These are phyloP conservation scores for Blastobotrys petasosporus DNA, from an alignment of 1,139 yeast genomes.

Conservation along the genomic window DNA sequence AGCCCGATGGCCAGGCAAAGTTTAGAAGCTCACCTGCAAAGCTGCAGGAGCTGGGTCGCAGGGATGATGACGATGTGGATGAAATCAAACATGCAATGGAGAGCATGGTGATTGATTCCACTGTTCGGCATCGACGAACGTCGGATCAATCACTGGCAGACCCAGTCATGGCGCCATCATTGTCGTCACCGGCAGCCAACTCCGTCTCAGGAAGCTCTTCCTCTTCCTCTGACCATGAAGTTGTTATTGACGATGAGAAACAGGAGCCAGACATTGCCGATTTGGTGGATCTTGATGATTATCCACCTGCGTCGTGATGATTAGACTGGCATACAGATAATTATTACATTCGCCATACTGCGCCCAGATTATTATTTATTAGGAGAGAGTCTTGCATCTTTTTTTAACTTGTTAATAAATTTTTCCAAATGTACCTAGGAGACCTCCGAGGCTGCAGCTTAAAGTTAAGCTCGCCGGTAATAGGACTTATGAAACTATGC, in stretches of 20 bases:
- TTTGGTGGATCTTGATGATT: background rate
- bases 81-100: slow-evolving; percentile 30
- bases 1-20: slow-evolving; percentile 23
- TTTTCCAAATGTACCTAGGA: too few relatives aligned
- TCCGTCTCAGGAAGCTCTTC: background rate
- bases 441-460: too few relatives aligned
- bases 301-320: background rate
- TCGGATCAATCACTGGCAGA: background rate
- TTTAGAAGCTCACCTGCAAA: slow-evolving; percentile 18
- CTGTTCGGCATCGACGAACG: background rate
- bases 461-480: too few relatives aligned
- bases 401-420: too few relatives aligned
- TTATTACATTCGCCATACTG: too few relatives aligned
- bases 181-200: background rate
- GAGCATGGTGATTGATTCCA: slow-evolving; percentile 20
- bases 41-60: slow-evolving; percentile 14
- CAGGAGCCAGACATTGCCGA: background rate
- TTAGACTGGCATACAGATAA: background rate
- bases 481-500: too few relatives aligned
- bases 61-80: slow-evolving; percentile 19
- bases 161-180: background rate
- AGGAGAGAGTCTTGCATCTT: too few relatives aligned
- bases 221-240: background rate
- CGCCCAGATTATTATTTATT: too few relatives aligned
- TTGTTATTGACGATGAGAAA: background rate